Percentiles rank a stretch among this genome's conserved stretches.
These are phyloP conservation scores for Tylopilus sp. DNA, from an alignment of 1,284 basidiomycete genomes.

Conservation along the genomic window DNA sequence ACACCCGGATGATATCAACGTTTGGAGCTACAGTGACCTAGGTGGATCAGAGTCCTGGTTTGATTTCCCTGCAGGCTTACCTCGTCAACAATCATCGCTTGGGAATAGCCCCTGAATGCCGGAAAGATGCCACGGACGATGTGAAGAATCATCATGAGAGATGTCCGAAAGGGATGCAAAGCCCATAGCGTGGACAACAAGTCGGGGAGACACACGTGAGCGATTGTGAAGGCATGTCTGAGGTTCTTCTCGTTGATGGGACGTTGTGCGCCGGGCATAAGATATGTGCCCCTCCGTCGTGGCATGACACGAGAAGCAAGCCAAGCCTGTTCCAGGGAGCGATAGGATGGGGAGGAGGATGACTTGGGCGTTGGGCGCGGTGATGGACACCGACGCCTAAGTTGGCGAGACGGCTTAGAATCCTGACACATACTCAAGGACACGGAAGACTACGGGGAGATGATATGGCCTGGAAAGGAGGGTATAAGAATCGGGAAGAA, in stretches of 20 bases:
- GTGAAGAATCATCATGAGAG: slow-evolving; percentile 65
- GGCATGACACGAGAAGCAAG: slow-evolving; percentile 56
- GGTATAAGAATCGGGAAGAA: slow-evolving; percentile 33
- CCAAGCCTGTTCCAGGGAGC: slow-evolving; percentile 58
- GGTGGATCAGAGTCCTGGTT: slow-evolving; percentile 1
- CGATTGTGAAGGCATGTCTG: slow-evolving; percentile 54
- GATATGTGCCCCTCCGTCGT: slow-evolving; percentile 41
- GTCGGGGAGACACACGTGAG: slow-evolving; percentile 53
- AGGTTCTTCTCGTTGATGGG: slow-evolving; percentile 54
- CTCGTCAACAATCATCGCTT: slow-evolving; percentile 80
- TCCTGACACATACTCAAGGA: slow-evolving; percentile 31
- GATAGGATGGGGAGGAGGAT: slow-evolving; percentile 22
- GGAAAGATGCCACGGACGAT: slow-evolving; percentile 71
- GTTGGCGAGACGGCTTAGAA: slow-evolving; percentile 22
- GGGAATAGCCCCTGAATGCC: slow-evolving; percentile 78
- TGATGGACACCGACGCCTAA: slow-evolving; percentile 23
- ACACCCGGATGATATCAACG: slow-evolving; percentile 58
- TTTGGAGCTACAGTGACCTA: slow-evolving; percentile 53
- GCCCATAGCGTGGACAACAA: slow-evolving; percentile 60
- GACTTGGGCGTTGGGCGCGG: slow-evolving; percentile 20
- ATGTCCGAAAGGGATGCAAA: slow-evolving; percentile 64
- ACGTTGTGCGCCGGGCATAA: slow-evolving; percentile 68
- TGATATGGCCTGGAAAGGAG: slow-evolving; percentile 16
- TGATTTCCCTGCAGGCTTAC: slow-evolving; percentile 38
- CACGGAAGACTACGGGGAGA: slow-evolving; percentile 17